A percentile compares a stretch with the other conserved stretches of the same genome.
phyloP scores from a whole-genome alignment of 176 grass and related monocot genomes.

The Elymus sibiricus region DNA sequence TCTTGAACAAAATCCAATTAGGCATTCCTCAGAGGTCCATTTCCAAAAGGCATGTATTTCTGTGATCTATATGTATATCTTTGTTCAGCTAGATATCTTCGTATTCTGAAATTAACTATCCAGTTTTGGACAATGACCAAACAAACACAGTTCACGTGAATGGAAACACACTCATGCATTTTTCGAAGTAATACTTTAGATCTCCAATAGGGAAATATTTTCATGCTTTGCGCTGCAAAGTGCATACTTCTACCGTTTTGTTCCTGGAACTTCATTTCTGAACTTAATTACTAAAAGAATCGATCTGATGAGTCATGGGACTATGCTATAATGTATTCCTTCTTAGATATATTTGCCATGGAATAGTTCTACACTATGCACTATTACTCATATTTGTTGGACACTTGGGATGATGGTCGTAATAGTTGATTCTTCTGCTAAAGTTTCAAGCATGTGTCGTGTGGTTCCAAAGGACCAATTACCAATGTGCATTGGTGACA shows the following conservation, averaged over 20 bases:
- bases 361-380: neutral
- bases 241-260: neutral
- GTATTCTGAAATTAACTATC: neutral
- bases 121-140: neutral
- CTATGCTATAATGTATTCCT: neutral
- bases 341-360: neutral
- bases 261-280: neutral
- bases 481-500: neutral
- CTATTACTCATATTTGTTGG: neutral
- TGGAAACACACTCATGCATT: neutral
- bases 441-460: neutral
- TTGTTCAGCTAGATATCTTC: slow-evolving; percentile 15
- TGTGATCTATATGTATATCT: slow-evolving; percentile 17
- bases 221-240: neutral
- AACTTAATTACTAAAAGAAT: slow-evolving; percentile 1
- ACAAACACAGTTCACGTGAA: slow-evolving; percentile 12
- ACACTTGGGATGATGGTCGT: neutral
- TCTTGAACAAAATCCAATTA: neutral
- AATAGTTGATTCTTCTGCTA: slow-evolving; percentile 10
- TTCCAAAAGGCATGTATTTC: slow-evolving; percentile 78
- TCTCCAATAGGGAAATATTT: slow-evolving; percentile 1
- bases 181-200: slow-evolving; percentile 4
- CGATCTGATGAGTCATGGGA: slow-evolving; percentile 1
- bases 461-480: neutral
- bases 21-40: slow-evolving; percentile 68